These are phyloP conservation scores for Cytospora paraplurivora DNA, from an alignment of 2,329 filamentous ascomycete genomes.

Conservation along the genomic window DNA sequence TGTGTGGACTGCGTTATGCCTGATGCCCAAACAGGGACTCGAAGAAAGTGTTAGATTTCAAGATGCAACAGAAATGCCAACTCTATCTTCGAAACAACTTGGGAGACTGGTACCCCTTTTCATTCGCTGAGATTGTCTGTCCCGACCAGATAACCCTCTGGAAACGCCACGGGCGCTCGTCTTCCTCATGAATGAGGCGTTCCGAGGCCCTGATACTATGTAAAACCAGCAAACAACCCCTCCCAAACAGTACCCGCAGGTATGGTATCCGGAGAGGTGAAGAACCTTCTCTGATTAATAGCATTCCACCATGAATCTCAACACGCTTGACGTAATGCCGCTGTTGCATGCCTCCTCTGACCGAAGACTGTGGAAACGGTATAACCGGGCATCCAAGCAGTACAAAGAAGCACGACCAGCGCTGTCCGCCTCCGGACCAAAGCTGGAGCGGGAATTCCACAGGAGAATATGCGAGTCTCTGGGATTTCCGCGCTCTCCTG, in stretches of 20 bases:
- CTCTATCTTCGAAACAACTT: slow-evolving; percentile 4
- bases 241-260: slow-evolving; percentile 11
- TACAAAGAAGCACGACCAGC: neutral
- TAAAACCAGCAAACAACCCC: slow-evolving; percentile 6
- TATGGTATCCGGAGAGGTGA: slow-evolving; percentile 12
- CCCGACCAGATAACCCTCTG: slow-evolving; percentile 4
- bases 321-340: neutral
- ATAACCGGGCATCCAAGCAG: neutral
- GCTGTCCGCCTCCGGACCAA: neutral
- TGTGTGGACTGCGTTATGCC: too few species aligned
- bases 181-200: neutral
- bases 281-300: neutral
- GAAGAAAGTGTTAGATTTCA: neutral
- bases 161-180: slow-evolving; percentile 8
- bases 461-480: neutral
- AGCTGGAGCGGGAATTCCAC: neutral
- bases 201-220: neutral
- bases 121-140: slow-evolving; percentile 2
- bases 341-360: slow-evolving; percentile 1
- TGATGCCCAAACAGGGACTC: too few species aligned
- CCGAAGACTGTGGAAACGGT: neutral
- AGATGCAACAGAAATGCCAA: neutral
- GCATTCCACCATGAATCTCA: neutral
- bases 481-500: neutral
- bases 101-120: neutral